Conservation (phyloP, 768 basidiomycete species). For the Chiua virens region DNA sequence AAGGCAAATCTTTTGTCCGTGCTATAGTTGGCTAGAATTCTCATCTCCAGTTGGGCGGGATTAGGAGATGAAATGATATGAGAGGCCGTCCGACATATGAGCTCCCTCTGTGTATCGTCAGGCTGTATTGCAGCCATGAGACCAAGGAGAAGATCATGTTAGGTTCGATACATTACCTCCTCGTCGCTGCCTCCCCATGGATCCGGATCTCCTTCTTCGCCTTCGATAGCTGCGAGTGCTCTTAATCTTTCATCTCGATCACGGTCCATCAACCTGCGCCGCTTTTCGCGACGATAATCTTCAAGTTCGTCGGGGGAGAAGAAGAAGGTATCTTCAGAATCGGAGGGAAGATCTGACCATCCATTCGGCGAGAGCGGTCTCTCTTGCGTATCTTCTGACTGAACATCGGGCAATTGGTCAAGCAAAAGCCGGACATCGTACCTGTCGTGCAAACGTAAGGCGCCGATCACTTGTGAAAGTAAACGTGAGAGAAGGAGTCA, state of each 20-base stretch:
- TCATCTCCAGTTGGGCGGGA: slow-evolving; percentile 79
- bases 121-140: slow-evolving; percentile 42
- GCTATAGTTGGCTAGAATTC: slow-evolving; percentile 86
- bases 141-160: background rate
- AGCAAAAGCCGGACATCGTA: slow-evolving; percentile 80
- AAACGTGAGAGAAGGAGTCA: slow-evolving; percentile 19
- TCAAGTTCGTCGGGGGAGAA: slow-evolving; percentile 65
- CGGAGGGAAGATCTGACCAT: slow-evolving; percentile 86
- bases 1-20: slow-evolving; percentile 79
- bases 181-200: slow-evolving; percentile 70
- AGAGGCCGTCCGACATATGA: slow-evolving; percentile 74
- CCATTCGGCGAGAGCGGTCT: slow-evolving; percentile 52
- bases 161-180: slow-evolving; percentile 45
- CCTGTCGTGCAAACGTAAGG: slow-evolving; percentile 42
- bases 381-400: background rate
- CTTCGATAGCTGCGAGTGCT: slow-evolving; percentile 50
- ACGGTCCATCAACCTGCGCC: slow-evolving; percentile 57
- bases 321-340: slow-evolving; percentile 84
- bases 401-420: slow-evolving; percentile 41
- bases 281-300: slow-evolving; percentile 68
- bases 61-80: slow-evolving; percentile 74
- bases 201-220: slow-evolving; percentile 41
- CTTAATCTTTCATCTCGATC: slow-evolving; percentile 65
- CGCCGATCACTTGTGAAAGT: slow-evolving; percentile 6
- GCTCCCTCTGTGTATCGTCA: slow-evolving; percentile 53